Base-by-base conservation (phyloP, 345 rosid genomes). In the Erucastrum elatum region DNA sequence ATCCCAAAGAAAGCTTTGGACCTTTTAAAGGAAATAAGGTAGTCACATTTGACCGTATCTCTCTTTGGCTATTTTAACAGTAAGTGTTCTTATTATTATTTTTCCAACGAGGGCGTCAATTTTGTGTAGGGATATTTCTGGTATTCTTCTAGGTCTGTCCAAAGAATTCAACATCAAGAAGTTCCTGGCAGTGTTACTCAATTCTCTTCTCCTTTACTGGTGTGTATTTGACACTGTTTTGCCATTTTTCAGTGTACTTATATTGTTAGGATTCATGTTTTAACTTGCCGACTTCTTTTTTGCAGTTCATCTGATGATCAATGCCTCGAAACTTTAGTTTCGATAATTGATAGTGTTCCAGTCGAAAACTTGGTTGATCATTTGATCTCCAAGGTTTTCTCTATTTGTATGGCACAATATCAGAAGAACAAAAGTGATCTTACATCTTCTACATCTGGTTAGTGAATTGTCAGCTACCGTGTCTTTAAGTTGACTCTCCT, bases 1-100 rank as follows among this genome's bases (percentile, higher is more conserved):
- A 72, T 95, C 64, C 97, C 98, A 2, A 88, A 73, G 86, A 93
- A 88, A 83, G 87, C 89, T 33, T 70, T 95, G 90, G 91, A 88
- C 75, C 78, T 81, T 77, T 84, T 95, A 78, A 88, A 83, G 75
- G 89, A 87, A 80, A 90, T 85, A 74, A 86, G 94, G 99, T 95
- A 80, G 33, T 55, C 64, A 26, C 64, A 71, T 66, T 65, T 39
- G 39, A 34, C 46, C 5, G 37, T 60, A 10, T 34, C 53, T 13
- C 21, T 71, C 51, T 67, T 12, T 29, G 17, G 51, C 77, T 66
- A 71, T 64, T 69, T 15, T 64, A 3, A 27, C 25, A 16, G 3
- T 55, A 56, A 15, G 55, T 62, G 31, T 31, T 30, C 16, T 56
- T 30, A 29, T 11, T 62, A 30, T 34, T 58, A 3, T 49, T 62